phyloP scores from a whole-genome alignment of 2,329 filamentous ascomycete genomes.

The Botrytis hyacinthi region DNA sequence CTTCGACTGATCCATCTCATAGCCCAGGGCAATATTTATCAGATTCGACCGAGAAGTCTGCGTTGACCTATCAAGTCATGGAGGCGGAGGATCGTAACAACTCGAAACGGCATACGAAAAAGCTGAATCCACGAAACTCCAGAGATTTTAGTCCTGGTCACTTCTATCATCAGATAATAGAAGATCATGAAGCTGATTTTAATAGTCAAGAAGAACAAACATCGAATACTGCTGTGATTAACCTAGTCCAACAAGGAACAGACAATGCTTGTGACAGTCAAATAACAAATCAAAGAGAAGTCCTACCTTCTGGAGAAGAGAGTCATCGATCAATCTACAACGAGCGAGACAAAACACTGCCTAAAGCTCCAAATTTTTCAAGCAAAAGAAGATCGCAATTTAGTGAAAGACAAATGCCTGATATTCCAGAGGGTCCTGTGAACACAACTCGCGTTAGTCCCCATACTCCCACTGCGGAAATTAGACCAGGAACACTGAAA shows the following conservation, averaged over 20 bases:
- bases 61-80: background rate
- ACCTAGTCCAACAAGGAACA: background rate
- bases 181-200: background rate
- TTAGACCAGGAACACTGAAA: background rate
- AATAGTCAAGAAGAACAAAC: background rate
- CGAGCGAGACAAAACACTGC: background rate
- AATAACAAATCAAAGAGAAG: background rate
- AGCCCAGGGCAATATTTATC: background rate
- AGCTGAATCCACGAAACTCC: conserved; percentile 3
- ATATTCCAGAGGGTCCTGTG: conserved; percentile 3
- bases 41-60: background rate
- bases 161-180: background rate
- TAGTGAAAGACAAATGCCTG: conserved; percentile 7
- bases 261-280: background rate
- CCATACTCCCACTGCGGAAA: background rate
- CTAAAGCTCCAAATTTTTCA: background rate
- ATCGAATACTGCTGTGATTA: background rate
- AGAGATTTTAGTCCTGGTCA: conserved; percentile 3
- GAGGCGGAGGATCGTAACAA: conserved; percentile 7
- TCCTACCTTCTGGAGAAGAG: too few species aligned
- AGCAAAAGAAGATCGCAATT: conserved; percentile 14
- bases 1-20: background rate
- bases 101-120: background rate
- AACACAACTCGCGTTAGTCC: background rate
- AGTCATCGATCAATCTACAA: background rate